These are phyloP conservation scores for Fraxinus dipetala DNA, from an alignment of 305 asterid genomes.

Conservation along the genomic window DNA sequence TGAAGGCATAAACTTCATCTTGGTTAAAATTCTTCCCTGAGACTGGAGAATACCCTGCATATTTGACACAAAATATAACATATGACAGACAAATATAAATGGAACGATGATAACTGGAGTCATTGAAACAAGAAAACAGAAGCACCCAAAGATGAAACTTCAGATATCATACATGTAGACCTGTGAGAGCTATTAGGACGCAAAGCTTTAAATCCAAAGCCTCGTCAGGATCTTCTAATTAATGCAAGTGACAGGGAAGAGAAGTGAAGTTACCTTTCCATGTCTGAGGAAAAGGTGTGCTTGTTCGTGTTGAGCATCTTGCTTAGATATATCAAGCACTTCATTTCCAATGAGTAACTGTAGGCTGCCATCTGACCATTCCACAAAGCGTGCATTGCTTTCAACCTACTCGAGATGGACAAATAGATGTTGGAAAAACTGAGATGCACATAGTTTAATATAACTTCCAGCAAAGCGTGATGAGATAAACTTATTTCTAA, in stretches of 20 bases:
- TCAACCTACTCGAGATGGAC: slow-evolving; percentile 39
- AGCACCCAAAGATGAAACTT: neutral
- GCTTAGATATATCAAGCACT: slow-evolving; percentile 94
- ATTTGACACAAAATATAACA: neutral
- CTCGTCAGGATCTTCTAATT: neutral
- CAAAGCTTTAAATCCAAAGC: neutral
- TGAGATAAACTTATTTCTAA: neutral
- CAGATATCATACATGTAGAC: slow-evolving; percentile 4
- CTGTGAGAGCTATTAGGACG: neutral
- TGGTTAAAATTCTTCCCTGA: slow-evolving; percentile 76
- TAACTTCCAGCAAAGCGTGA: neutral
- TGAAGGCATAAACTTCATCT: slow-evolving; percentile 98
- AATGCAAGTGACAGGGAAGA: neutral
- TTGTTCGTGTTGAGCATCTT: slow-evolving; percentile 92
- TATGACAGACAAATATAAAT: neutral
- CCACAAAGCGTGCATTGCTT: slow-evolving; percentile 79
- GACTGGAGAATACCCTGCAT: slow-evolving; percentile 94
- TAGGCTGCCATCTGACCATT: slow-evolving; percentile 79
- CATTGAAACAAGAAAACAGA: neutral
- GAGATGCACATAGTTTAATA: neutral
- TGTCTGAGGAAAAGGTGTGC: slow-evolving; percentile 94
- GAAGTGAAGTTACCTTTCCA: slow-evolving; percentile 53
- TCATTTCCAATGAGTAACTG: slow-evolving; percentile 90
- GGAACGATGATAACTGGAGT: neutral
- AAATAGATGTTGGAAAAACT: neutral